These are phyloP conservation scores for Catharanthus roseus DNA, from an alignment of 257 asterid genomes.

Conservation along the genomic window DNA sequence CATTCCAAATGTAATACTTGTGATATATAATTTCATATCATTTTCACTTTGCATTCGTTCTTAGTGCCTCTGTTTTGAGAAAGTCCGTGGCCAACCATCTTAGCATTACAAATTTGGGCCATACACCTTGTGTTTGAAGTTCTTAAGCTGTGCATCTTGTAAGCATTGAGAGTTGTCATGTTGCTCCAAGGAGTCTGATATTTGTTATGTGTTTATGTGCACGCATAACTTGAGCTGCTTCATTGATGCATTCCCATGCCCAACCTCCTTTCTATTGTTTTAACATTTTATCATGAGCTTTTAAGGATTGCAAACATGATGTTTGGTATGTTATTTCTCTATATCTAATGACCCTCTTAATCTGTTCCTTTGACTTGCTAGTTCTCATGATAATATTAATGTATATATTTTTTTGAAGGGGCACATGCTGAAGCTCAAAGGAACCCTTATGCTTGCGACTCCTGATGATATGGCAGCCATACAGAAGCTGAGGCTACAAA, in stretches of 20 bases:
- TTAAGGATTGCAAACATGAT: background rate
- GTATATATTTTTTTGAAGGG: conserved; percentile 45
- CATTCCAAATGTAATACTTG: background rate
- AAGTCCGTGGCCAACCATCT: too few relatives aligned
- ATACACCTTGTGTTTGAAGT: background rate
- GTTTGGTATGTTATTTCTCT: background rate
- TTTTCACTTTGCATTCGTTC: background rate
- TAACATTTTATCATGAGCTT: background rate
- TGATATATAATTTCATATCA: background rate
- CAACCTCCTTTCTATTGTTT: background rate
- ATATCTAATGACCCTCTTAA: conserved; percentile 1
- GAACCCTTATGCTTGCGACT: conserved; percentile 85
- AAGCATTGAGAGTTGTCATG: background rate
- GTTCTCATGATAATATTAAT: conserved; percentile 12
- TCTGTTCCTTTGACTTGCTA: background rate
- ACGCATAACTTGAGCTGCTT: background rate
- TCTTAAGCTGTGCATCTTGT: background rate
- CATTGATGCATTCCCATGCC: background rate
- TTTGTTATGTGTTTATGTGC: background rate
- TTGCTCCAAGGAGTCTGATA: background rate
- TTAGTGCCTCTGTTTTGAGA: background rate
- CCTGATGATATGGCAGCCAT: conserved; percentile 87
- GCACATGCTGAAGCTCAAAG: conserved; percentile 87
- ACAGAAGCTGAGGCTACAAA: conserved; percentile 70
- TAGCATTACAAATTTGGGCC: background rate